These are phyloP conservation scores for Arthrocladium fulminans DNA, from an alignment of 2,329 filamentous ascomycete genomes.

Conservation along the genomic window DNA sequence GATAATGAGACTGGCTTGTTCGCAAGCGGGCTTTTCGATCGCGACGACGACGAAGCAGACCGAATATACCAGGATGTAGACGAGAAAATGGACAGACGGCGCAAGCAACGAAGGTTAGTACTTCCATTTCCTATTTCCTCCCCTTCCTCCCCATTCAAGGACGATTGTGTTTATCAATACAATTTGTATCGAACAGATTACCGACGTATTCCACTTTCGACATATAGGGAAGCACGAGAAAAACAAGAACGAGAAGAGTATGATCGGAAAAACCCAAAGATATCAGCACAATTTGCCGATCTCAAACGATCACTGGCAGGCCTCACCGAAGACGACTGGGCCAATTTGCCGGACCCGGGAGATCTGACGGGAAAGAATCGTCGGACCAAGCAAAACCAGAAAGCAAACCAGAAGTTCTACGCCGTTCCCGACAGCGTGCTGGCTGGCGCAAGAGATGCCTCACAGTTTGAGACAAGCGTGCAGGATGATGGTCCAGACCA, in stretches of 20 bases:
- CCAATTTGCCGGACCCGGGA: conserved; percentile 86
- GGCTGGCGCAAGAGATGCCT: conserved; percentile 69
- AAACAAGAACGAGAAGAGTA: conserved; percentile 85
- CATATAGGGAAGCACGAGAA: conserved; percentile 81
- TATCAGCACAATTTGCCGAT: conserved; percentile 94
- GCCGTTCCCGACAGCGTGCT: conserved; percentile 94
- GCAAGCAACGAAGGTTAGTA: conserved; percentile 79
- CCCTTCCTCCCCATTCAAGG: conserved; percentile 15
- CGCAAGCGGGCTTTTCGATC: conserved; percentile 89
- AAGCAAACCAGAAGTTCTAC: conserved; percentile 68
- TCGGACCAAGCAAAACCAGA: conserved; percentile 67
- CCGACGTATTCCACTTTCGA: conserved; percentile 57
- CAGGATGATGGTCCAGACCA: conserved; percentile 62
- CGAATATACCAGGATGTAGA: conserved; percentile 92
- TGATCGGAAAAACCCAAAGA: conserved; percentile 95
- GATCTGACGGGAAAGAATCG: conserved; percentile 93
- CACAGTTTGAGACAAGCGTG: conserved; percentile 81
- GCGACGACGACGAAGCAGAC: conserved; percentile 96
- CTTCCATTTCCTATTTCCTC: conserved; percentile 15
- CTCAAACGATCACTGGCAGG: conserved; percentile 81
- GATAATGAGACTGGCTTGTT: conserved; percentile 96
- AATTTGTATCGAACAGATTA: conserved; percentile 63
- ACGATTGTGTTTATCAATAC: conserved; percentile 56
- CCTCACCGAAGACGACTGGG: conserved; percentile 94
- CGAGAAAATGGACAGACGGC: conserved; percentile 87